These are phyloP conservation scores for Mrakia gelida DNA, from an alignment of 768 basidiomycete genomes.

Conservation along the genomic window DNA sequence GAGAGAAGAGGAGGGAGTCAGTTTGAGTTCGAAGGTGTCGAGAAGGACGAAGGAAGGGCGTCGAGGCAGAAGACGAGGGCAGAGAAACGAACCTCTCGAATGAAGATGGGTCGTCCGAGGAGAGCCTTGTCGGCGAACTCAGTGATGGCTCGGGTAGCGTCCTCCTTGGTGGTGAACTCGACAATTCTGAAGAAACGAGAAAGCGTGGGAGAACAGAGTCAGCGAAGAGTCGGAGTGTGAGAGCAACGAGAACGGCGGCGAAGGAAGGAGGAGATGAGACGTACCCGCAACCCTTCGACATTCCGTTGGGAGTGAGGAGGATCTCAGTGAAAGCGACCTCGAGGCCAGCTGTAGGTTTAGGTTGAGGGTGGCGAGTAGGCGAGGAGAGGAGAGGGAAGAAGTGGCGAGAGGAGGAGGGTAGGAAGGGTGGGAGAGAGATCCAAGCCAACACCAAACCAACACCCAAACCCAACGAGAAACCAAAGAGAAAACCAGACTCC, in stretches of 20 bases:
- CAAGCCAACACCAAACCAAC: neutral
- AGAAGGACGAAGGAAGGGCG: neutral
- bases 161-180: conserved; percentile 85
- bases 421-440: neutral
- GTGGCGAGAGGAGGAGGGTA: neutral
- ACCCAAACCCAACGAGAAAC: conserved; percentile 10
- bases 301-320: conserved; percentile 88
- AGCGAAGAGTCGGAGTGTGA: neutral
- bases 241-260: neutral
- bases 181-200: conserved; percentile 63
- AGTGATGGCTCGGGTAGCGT: conserved; percentile 79
- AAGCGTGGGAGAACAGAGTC: conserved; percentile 1
- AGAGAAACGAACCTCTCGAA: conserved; percentile 72
- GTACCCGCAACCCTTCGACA: conserved; percentile 99
- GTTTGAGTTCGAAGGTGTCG: neutral
- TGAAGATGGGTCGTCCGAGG: conserved; percentile 91
- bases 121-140: conserved; percentile 84
- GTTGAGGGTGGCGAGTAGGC: neutral
- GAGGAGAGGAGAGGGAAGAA: neutral
- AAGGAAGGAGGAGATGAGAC: conserved; percentile 44
- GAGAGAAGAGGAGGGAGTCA: neutral
- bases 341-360: conserved; percentile 49
- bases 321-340: conserved; percentile 99
- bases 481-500: conserved; percentile 31
- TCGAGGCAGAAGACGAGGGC: neutral